Base-by-base conservation (phyloP, 768 basidiomycete genomes). In the Xerocomus spinulosus region DNA sequence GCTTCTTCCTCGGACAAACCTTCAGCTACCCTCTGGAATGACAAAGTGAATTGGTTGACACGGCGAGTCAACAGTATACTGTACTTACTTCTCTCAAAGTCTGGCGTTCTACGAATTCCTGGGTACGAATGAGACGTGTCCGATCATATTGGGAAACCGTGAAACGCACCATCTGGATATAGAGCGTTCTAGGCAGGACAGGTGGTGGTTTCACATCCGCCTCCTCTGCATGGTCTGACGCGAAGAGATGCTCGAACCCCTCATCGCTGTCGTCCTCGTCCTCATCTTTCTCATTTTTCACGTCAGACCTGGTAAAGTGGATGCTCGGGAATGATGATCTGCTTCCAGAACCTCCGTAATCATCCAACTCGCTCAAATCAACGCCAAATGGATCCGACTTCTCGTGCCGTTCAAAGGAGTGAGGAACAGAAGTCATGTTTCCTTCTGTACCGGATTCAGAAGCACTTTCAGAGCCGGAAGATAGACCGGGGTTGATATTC, bases 81-180 rank as follows among this genome's bases (percentile, higher is more conserved):
- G 9, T 8, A 44, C 41, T 26, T 23, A 83, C 89, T 77, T 96
- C 93, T 66, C 80, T 82, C 60, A 97, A 65, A 0, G 93, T 97
- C 69, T 95, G 92, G 20, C 87, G 78, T 64, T 92, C 91, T 9
- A 92, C 91, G 57, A 88, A 93, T 68, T 92, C 91, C 87, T 91
- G 56, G 17, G 33, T 26, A 28, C 9, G 26, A 6, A 46, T 21
- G 46, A 9, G 6, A 3, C 17, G n/a, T 42, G 4, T 26, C n/a
- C 3, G 14, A 17, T 17, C 38, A 47, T 6, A 29, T 23, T 15
- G 2, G 4, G 18, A 13, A 21, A 3, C 1, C 3, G 28, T 17
- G 23, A 6, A n/a, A 50, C 39, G 42, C 72, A 87, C 90, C 93
- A 97, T 97, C 65, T 95, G 92, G 44, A 97, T 97, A 60, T 95